Evolutionary conservation across 768 basidiomycete species (phyloP), one percentile per base, ranked within the genome.

Genomic region (Boletus rubropictus): DNA sequence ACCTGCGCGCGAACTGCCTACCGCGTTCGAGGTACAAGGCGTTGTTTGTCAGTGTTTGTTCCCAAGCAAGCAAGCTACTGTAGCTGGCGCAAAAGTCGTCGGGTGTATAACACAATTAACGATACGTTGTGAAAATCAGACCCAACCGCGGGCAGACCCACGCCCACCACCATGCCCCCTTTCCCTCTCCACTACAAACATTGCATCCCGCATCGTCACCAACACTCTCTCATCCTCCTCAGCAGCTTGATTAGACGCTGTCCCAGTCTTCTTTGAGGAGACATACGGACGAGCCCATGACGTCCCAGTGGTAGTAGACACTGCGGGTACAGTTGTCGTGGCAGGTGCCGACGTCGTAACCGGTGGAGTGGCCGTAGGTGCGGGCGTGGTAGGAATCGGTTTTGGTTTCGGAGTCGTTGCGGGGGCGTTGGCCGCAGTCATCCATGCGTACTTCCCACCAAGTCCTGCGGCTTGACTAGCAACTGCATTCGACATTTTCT

Each of bases 401-500:
- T 66, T 68, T 4, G 71, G 55, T 43, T 77, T 74, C 10, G 73
- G 64, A 1, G 74, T 41, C 1, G 73, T 43, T 0, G 75, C 54
- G 17, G 72, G 69, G 1, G 74, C 68, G 50, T 73, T 78, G 3
- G 80, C 77, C 5, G 85, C 78, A 14, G 71, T 89, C 88, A 93
- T 89, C 91, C 91, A 94, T 14, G 86, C 75, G 57, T 92, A 94
- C 65, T 84, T 85, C 18, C 85, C 82, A 1, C 82, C 80, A 18
- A 89, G 61, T 0, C 91, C 91, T n/a, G 89, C 88, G 5, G 89
- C 89, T 61, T 89, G 89, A 54, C 82, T 85, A 20, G 91, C 91
- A 6, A 88, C 86, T 20, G 86, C 86, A 63, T 95, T 91, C 28
- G 85, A 86, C 82, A 93, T 82, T 63, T 89, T 91, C 75, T 94